Percentiles rank a stretch among this genome's conserved stretches.
These are phyloP conservation scores for Sonneratia caseolaris DNA, from an alignment of 345 rosid genomes.

Conservation along the genomic window DNA sequence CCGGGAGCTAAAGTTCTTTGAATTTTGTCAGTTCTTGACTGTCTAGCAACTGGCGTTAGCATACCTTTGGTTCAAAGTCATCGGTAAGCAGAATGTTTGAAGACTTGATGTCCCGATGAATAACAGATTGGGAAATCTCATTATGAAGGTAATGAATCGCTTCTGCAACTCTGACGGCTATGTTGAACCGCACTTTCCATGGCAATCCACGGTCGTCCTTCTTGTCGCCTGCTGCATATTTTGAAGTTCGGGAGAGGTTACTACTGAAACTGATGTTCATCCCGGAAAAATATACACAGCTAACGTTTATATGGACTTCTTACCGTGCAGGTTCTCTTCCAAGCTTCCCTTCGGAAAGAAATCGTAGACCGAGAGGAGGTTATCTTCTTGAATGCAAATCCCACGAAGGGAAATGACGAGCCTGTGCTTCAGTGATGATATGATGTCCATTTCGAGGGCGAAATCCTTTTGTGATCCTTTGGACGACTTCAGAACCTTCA, in stretches of 20 bases:
- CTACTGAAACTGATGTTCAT: too few species aligned
- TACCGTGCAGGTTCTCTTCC: slow-evolving; percentile 71
- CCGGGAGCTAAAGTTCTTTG: neutral
- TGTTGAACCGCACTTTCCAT: slow-evolving; percentile 55
- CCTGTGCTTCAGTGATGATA: slow-evolving; percentile 56
- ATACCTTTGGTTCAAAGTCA: slow-evolving; percentile 72
- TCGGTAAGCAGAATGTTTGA: slow-evolving; percentile 82
- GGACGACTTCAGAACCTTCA: slow-evolving; percentile 58
- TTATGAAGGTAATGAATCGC: slow-evolving; percentile 65
- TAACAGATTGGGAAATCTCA: slow-evolving; percentile 56
- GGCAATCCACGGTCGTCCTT: slow-evolving; percentile 24
- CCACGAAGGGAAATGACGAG: slow-evolving; percentile 57
- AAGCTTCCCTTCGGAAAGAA: slow-evolving; percentile 65
- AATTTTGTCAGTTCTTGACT: too few species aligned
- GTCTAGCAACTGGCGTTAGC: neutral
- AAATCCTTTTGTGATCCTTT: slow-evolving; percentile 58
- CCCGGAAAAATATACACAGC: too few species aligned
- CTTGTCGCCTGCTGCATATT: neutral
- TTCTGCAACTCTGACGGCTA: slow-evolving; percentile 63
- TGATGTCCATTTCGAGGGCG: slow-evolving; percentile 57
- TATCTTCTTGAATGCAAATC: slow-evolving; percentile 38
- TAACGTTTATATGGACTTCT: neutral
- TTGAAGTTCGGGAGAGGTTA: too few species aligned
- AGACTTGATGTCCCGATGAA: slow-evolving; percentile 88
- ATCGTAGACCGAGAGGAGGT: slow-evolving; percentile 65